These are phyloP conservation scores for Lactarius evosmus DNA, from an alignment of 768 basidiomycete genomes.

Conservation along the genomic window DNA sequence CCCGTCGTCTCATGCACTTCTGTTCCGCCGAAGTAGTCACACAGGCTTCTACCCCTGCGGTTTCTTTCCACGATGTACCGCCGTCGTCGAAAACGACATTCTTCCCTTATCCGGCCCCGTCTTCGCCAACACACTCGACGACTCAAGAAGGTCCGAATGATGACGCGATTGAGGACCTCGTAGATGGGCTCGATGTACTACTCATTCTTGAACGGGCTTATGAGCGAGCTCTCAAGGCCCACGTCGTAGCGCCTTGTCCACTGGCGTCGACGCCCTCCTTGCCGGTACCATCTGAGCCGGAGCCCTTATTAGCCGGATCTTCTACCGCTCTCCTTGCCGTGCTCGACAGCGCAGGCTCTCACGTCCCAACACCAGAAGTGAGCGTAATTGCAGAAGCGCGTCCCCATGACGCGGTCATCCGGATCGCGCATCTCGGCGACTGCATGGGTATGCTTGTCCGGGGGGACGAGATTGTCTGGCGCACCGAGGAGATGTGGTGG, in stretches of 20 bases:
- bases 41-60: conserved; percentile 25
- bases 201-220: conserved; percentile 69
- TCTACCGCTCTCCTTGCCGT: conserved; percentile 68
- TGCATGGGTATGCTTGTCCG: conserved; percentile 87
- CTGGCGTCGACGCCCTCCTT: conserved; percentile 22
- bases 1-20: conserved; percentile 81
- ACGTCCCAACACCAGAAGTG: conserved; percentile 37
- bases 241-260: conserved; percentile 40
- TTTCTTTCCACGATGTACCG: conserved; percentile 20
- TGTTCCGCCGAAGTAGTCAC: conserved; percentile 60
- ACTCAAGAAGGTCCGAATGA: conserved; percentile 45
- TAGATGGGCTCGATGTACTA: conserved; percentile 67
- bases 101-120: conserved; percentile 7
- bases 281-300: conserved; percentile 17
- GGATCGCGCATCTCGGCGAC: conserved; percentile 83
- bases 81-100: conserved; percentile 1
- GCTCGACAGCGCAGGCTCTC: conserved; percentile 39
- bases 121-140: background rate
- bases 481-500: conserved; percentile 94
- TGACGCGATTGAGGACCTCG: conserved; percentile 55
- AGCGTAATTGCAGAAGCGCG: conserved; percentile 38
- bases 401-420: conserved; percentile 54
- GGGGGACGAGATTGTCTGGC: conserved; percentile 73
- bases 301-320: conserved; percentile 55
- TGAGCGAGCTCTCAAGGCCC: conserved; percentile 59